Base-by-base conservation (phyloP, 2,329 filamentous ascomycete species). In the Claviceps citrina region DNA sequence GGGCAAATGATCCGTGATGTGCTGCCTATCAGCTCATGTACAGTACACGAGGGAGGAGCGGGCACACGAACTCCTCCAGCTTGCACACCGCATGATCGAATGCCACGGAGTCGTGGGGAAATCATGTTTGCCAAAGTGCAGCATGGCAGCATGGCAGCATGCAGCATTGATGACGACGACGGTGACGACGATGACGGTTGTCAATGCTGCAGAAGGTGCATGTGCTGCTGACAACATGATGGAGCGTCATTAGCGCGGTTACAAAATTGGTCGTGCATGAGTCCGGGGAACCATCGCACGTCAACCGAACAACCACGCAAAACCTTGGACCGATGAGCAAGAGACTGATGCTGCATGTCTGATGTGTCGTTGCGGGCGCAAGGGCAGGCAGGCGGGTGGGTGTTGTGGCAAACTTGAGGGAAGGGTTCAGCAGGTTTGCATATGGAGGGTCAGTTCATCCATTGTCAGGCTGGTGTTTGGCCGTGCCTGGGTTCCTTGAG, bases 271-370 rank as follows among this genome's bases (percentile, higher is more conserved):
- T 15, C 16, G 8, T 32, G 39, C 34, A n/a, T 37, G 25, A 37
- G 15, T 28, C 32, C 18, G 35, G 30, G 34, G 30, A 38, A 27
- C n/a, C 27, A 25, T 28, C 26, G 8, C 20, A 13, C 35, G 24
- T 16, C 25, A 28, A 36, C 16, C 40, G 38, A 28, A 25, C 16
- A 22, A 33, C 30, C 28, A 33, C 28, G n/a, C n/a, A n/a, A n/a
- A n/a, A n/a, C n/a, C n/a, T n/a, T n/a, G n/a, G n/a, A n/a, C n/a
- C n/a, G n/a, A n/a, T n/a, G n/a, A n/a, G n/a, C n/a, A n/a, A n/a
- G n/a, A n/a, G n/a, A n/a, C n/a, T n/a, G n/a, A 26, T 36, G 13
- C 33, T 39, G 36, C 43, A 44, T 39, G 43, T 39, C 40, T 42
- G 40, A 43, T 39, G 34, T 36, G 31, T 33, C 19, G 24, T 31